Evolutionary conservation across 352 stramenopile species (phyloP).

Genomic region (Phytophthora sp.): DNA sequence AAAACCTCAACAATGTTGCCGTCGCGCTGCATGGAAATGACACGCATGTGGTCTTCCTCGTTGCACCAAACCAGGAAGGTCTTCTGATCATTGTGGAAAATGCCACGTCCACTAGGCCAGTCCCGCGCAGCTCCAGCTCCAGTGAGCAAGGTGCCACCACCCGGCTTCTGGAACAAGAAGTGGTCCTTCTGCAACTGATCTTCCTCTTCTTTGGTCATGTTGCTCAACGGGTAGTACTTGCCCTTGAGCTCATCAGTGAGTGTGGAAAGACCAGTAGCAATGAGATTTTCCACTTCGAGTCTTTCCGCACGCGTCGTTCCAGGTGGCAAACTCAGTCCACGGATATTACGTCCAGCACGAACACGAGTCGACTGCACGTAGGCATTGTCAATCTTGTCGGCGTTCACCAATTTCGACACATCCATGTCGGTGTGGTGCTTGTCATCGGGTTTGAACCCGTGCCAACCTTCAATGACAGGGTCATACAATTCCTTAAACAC

Average conservation of each 20-base stretch:
- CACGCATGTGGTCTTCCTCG: slow-evolving; percentile 91
- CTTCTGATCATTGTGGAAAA: slow-evolving; percentile 94
- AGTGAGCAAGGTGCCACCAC: slow-evolving; percentile 84
- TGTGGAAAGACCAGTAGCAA: slow-evolving; percentile 73
- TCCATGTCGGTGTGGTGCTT: slow-evolving; percentile 87
- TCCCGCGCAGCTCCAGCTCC: slow-evolving; percentile 89
- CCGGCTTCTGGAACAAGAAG: slow-evolving; percentile 95
- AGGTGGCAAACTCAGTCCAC: slow-evolving; percentile 87
- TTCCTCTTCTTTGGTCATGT: slow-evolving; percentile 92
- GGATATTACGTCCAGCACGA: slow-evolving; percentile 90
- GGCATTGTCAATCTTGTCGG: slow-evolving; percentile 66
- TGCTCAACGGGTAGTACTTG: slow-evolving; percentile 89
- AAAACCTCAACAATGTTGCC: slow-evolving; percentile 93
- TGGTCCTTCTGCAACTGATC: slow-evolving; percentile 92
- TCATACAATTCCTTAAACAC: slow-evolving; percentile 88
- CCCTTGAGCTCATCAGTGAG: slow-evolving; percentile 83
- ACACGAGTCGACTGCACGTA: slow-evolving; percentile 95
- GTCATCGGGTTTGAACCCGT: slow-evolving; percentile 82
- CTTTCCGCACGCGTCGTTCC: slow-evolving; percentile 88
- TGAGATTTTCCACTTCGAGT: slow-evolving; percentile 83
- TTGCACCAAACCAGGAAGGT: slow-evolving; percentile 92
- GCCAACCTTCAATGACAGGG: slow-evolving; percentile 87
- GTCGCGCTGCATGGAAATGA: slow-evolving; percentile 91
- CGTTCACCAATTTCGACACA: slow-evolving; percentile 71
- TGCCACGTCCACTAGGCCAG: slow-evolving; percentile 93